These are phyloP conservation scores for Pachysandra terminalis DNA, from an alignment of 164 flowering plant genomes.

Conservation along the genomic window DNA sequence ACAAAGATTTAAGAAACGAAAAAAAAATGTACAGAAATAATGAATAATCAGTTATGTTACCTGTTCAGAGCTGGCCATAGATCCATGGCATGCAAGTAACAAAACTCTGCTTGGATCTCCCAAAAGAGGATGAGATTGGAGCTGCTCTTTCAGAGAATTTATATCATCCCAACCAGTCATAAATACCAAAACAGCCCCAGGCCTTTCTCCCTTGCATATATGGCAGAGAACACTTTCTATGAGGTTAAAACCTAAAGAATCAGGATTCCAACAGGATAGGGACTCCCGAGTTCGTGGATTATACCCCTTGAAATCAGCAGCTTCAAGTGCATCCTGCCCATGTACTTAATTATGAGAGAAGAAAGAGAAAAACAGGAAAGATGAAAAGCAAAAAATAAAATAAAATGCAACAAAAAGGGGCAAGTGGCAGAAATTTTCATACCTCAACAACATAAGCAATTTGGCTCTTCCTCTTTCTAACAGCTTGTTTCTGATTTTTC, in stretches of 20 bases:
- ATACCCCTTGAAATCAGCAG: constrained; percentile 62
- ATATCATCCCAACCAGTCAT: constrained; percentile 99
- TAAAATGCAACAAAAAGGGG: background rate
- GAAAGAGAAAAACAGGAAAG: background rate
- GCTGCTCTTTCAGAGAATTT: constrained; percentile 81
- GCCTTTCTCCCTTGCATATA: constrained; percentile 72
- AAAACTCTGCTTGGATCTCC: constrained; percentile 80
- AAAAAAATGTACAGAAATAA: constrained; percentile 5
- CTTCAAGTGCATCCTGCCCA: constrained; percentile 68
- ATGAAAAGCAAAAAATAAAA: background rate
- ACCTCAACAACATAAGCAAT: constrained; percentile 93
- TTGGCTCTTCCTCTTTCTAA: constrained; percentile 87
- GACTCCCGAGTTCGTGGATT: constrained; percentile 64
- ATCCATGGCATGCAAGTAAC: constrained; percentile 92
- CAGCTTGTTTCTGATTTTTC: constrained; percentile 81
- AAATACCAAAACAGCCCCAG: constrained; percentile 92
- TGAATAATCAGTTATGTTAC: constrained; percentile 28
- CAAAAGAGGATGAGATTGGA: constrained; percentile 61
- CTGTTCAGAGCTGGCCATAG: constrained; percentile 98
- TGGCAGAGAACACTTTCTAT: constrained; percentile 70
- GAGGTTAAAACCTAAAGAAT: constrained; percentile 84
- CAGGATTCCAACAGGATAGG: constrained; percentile 92
- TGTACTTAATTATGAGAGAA: background rate
- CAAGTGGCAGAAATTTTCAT: constrained; percentile 9
- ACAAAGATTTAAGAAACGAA: background rate